These are phyloP conservation scores for Lactuca saligna DNA, from an alignment of 129 eudicot species.

Conservation along the genomic window DNA sequence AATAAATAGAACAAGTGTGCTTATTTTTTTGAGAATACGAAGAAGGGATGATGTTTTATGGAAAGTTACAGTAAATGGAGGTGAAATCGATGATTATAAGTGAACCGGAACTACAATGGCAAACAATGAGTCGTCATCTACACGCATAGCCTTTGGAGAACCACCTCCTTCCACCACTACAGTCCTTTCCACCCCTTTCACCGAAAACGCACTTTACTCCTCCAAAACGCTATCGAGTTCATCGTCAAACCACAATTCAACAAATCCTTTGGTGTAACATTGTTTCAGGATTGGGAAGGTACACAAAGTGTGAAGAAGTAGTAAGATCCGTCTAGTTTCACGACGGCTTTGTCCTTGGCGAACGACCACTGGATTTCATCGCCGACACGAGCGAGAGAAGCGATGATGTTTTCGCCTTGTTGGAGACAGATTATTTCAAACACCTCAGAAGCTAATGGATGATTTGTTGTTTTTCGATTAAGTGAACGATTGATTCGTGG, in stretches of 20 bases:
- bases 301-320: slow-evolving; percentile 71
- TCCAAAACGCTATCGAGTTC: slow-evolving; percentile 59
- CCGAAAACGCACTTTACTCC: slow-evolving; percentile 58
- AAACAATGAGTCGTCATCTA: too few relatives aligned
- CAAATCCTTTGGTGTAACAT: slow-evolving; percentile 19
- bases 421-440: slow-evolving; percentile 45
- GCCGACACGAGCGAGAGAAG: slow-evolving; percentile 23
- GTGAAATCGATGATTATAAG: too few relatives aligned
- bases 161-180: slow-evolving; percentile 5
- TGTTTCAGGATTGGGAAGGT: slow-evolving; percentile 21
- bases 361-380: slow-evolving; percentile 33
- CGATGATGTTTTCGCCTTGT: slow-evolving; percentile 29
- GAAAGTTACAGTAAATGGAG: too few relatives aligned
- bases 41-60: too few relatives aligned
- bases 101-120: too few relatives aligned
- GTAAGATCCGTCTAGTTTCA: slow-evolving; percentile 44
- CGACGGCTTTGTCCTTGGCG: slow-evolving; percentile 32
- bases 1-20: too few relatives aligned
- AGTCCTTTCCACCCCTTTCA: slow-evolving; percentile 43
- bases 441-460: slow-evolving; percentile 68
- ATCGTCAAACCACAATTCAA: slow-evolving; percentile 72
- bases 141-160: slow-evolving; percentile 36
- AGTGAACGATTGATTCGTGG: slow-evolving; percentile 59
- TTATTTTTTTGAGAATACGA: too few relatives aligned
- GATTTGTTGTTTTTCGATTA: slow-evolving; percentile 67